These are phyloP conservation scores for Didymosphaeria variabile DNA, from an alignment of 2,329 filamentous ascomycete species.

Conservation along the genomic window DNA sequence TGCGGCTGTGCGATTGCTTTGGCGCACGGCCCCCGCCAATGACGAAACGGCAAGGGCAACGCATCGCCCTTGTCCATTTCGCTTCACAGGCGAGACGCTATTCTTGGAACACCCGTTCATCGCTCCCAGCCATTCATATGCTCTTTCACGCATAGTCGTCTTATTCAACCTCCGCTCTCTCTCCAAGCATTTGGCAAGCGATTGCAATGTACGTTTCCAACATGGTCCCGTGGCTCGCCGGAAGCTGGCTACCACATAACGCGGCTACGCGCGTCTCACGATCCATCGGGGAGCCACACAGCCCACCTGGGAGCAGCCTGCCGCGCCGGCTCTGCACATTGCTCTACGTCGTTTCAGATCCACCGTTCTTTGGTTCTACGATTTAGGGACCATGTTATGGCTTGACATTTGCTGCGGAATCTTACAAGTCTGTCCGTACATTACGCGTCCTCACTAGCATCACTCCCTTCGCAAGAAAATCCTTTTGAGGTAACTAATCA, in stretches of 20 bases:
- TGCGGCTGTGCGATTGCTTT: slow-evolving; percentile 13
- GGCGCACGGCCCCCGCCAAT: slow-evolving; percentile 15
- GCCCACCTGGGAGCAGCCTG: not conserved
- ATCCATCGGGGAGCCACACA: slow-evolving; percentile 10
- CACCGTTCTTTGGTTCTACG: not conserved
- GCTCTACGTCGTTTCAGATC: not conserved
- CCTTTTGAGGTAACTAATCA: not conserved
- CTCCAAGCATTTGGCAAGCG: not conserved
- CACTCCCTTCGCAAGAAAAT: not conserved
- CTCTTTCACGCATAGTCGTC: too few species aligned
- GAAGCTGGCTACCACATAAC: slow-evolving; percentile 4
- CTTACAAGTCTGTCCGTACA: too few species aligned
- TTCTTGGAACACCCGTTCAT: slow-evolving; percentile 11
- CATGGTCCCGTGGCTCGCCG: not conserved
- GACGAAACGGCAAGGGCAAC: slow-evolving; percentile 14
- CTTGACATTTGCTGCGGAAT: not conserved
- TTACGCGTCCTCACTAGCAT: slow-evolving; percentile 5
- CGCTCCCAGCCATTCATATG: not conserved
- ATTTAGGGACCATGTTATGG: not conserved
- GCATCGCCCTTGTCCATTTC: not conserved
- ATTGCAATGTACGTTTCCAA: too few species aligned
- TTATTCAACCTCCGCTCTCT: not conserved
- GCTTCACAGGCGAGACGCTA: not conserved
- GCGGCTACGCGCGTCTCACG: slow-evolving; percentile 18
- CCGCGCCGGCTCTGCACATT: not conserved